These are phyloP conservation scores for Fusarium concolor DNA, from an alignment of 2,329 filamentous ascomycete genomes.

Conservation along the genomic window DNA sequence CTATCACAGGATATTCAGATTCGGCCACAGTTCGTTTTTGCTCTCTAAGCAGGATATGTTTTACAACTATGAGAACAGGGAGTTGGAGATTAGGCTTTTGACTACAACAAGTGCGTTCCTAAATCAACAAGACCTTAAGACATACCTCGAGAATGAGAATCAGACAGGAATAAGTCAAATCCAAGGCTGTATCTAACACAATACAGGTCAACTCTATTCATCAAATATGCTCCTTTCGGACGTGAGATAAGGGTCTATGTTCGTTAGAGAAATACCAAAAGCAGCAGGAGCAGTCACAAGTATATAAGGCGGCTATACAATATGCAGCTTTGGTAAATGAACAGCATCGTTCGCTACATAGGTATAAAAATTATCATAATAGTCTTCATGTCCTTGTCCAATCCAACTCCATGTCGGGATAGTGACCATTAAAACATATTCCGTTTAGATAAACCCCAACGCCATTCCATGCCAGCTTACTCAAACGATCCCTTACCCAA, in stretches of 20 bases:
- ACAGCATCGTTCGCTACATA: conserved; percentile 2
- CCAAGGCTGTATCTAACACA: no score
- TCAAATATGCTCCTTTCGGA: no score
- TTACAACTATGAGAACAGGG: no score
- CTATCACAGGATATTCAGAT: no score
- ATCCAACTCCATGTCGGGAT: conserved; percentile 35
- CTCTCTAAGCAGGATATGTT: not conserved
- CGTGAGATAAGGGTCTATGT: no score
- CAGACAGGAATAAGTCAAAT: no score
- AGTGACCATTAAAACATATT: conserved; percentile 1
- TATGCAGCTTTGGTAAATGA: not conserved
- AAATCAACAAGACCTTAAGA: no score
- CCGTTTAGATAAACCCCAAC: conserved; percentile 15
- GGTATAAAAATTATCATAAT: conserved; percentile 11
- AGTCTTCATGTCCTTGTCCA: conserved; percentile 7
- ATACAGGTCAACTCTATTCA: no score
- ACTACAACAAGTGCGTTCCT: no score
- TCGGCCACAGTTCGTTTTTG: not conserved
- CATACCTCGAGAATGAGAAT: no score
- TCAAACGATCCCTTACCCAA: conserved; percentile 64
- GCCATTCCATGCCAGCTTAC: conserved; percentile 37
- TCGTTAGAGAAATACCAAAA: no score
- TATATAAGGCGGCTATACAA: not conserved
- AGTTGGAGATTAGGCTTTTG: no score
- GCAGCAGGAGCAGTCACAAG: not conserved